Base-by-base conservation (phyloP, 2,329 filamentous ascomycete genomes). In the Decorospora gaudefroyi region DNA sequence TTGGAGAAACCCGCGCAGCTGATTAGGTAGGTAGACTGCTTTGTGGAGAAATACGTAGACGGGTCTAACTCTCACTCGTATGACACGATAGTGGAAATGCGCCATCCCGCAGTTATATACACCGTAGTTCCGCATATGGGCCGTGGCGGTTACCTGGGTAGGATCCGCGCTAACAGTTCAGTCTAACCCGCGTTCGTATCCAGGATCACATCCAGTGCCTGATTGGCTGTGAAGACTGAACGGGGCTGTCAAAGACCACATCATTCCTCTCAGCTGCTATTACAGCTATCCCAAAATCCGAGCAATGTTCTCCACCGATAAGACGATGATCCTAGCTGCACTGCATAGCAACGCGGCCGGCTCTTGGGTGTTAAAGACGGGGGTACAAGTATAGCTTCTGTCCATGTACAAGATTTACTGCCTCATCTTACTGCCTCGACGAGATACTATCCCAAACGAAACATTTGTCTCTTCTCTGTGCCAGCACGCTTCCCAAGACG, bases 101-200 rank as follows among this genome's bases (percentile, higher is more conserved):
- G 32, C 4, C 13, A 34, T 17, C 13, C 16, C 9, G 32, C 5
- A 11, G 21, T 22, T 25, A 16, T 11, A 25, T 25, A 15, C n/a
- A n/a, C n/a, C n/a, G n/a, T n/a, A n/a, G n/a, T n/a, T n/a, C n/a
- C n/a, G n/a, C n/a, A n/a, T n/a, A n/a, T n/a, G n/a, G n/a, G n/a
- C n/a, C n/a, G n/a, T n/a, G n/a, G n/a, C n/a, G n/a, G n/a, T n/a
- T n/a, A n/a, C n/a, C n/a, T 34, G 6, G 22, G 3, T 9, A 15
- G 10, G 6, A n/a, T 36, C 22, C 26, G 16, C 30, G 29, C 39
- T 43, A 43, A 30, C 4, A 26, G 12, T 36, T 13, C 9, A 18
- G 22, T 39, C 42, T 44, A 52, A 45, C 36, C 32, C 25, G 9
- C 41, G n/a, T 37, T 52, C 37, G 45, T 51, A 47, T 46, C 18